Evolutionary conservation across 352 stramenopile genomes (phyloP).

Genomic region (Thraustochytrium sp.): DNA sequence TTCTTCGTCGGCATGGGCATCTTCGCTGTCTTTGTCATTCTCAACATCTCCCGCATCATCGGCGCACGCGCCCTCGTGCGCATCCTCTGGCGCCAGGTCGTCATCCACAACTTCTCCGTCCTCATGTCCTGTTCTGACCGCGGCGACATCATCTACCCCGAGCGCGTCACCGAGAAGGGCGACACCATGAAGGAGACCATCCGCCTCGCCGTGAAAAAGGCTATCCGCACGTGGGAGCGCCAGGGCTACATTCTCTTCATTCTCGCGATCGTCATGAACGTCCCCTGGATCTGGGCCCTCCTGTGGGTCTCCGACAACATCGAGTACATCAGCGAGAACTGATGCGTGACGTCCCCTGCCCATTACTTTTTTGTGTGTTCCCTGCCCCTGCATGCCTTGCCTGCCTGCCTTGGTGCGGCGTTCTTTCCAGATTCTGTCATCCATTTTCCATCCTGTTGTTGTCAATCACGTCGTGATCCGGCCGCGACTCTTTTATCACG

Average conservation of each 20-base stretch:
- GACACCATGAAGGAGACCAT: constrained; percentile 41
- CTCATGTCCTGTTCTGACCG: not conserved
- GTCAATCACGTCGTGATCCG: too few species aligned
- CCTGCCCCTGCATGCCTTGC: too few species aligned
- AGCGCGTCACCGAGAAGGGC: constrained; percentile 28
- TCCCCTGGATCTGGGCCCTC: constrained; percentile 38
- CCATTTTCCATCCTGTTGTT: too few species aligned
- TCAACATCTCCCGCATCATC: constrained; percentile 31
- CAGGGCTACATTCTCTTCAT: constrained; percentile 19
- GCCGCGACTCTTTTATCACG: too few species aligned
- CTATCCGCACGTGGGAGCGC: constrained; percentile 5
- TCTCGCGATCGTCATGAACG: constrained; percentile 24
- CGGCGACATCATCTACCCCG: constrained; percentile 29
- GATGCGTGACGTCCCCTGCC: too few species aligned
- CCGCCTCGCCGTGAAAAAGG: not conserved
- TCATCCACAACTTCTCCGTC: not conserved
- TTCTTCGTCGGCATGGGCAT: not conserved
- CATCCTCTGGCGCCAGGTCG: constrained; percentile 7
- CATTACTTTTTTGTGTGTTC: too few species aligned
- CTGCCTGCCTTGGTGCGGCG: too few species aligned
- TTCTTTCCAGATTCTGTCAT: too few species aligned
- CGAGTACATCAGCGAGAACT: not conserved
- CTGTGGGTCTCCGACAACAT: not conserved
- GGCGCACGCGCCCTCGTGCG: constrained; percentile 21
- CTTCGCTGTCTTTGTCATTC: constrained; percentile 1